Evolutionary conservation across 2,329 filamentous ascomycete genomes (phyloP), one percentile per base, ranked within the genome.

Genomic region (Drechslerella dactyloides): DNA sequence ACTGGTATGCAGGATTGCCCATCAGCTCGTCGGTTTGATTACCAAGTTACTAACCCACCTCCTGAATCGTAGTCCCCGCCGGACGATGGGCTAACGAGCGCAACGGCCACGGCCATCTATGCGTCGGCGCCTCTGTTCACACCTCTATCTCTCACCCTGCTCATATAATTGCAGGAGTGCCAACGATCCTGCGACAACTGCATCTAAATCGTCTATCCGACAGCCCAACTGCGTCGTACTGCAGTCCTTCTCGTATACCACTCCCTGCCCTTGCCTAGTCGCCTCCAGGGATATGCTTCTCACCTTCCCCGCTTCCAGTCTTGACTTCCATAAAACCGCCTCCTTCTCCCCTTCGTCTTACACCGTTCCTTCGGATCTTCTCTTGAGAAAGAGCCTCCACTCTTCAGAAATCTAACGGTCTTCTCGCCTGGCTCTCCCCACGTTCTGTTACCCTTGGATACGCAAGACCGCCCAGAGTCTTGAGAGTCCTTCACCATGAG

Each of bases 241-340:
- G 7, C n/a, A 21, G 6, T 19, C n/a, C 44, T 3, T 48, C 40
- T 19, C 44, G 35, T 27, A 33, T 54, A 37, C 4, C 42, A 63
- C 19, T 46, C 35, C 46, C 35, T 27, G 64, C 57, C 65, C 65
- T 63, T 63, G 65, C 58, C 62, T 58, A 54, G 56, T 55, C 46
- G 46, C 58, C 30, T 53, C 54, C 58, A 64, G 66, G 66, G 57
- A 59, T 59, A 33, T 24, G 40, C 5, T 19, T 59, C 59, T 11
- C 50, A 70, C 59, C 58, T 70, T 70, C 66, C 66, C 59, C 55
- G 56, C 61, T 48, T 59, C 59, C 57, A 40, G 40, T 58, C 17
- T 46, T 48, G 37, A 50, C 23, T 60, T 64, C 59, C 59, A 70
- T 64, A 70, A 63, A 59, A 55, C 53, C 53, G 59, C 66, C 51